These are phyloP conservation scores for Capsella rubella DNA, from an alignment of 441 rosid genomes.

Conservation along the genomic window DNA sequence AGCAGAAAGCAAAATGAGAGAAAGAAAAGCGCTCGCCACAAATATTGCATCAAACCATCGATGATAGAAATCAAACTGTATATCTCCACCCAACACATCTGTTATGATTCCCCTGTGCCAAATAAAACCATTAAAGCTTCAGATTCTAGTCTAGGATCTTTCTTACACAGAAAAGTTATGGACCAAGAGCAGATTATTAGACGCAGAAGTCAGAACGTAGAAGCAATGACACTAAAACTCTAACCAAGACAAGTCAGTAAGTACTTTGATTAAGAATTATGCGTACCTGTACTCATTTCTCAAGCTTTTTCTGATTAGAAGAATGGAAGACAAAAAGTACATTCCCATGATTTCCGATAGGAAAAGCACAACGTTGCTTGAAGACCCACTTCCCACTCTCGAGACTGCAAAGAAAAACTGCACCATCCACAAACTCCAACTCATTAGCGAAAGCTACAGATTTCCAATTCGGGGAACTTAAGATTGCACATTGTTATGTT, in stretches of 20 bases:
- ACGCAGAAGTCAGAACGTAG: not conserved
- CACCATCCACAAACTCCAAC: slow-evolving; percentile 42
- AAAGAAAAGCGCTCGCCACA: slow-evolving; percentile 98
- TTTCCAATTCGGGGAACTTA: not conserved
- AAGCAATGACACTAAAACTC: not conserved
- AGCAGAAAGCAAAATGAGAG: slow-evolving; percentile 90
- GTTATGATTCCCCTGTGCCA: slow-evolving; percentile 84
- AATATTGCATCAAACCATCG: slow-evolving; percentile 99
- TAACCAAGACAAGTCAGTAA: not conserved
- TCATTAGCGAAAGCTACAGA: slow-evolving; percentile 33
- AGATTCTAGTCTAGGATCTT: not conserved
- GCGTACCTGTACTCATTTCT: slow-evolving; percentile 89
- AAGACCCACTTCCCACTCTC: slow-evolving; percentile 97
- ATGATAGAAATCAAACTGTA: slow-evolving; percentile 98
- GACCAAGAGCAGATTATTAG: not conserved
- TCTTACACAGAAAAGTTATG: not conserved
- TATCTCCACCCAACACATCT: slow-evolving; percentile 96
- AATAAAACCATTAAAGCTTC: not conserved
- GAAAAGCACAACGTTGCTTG: slow-evolving; percentile 97
- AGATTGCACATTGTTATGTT: not conserved
- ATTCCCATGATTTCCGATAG: slow-evolving; percentile 99
- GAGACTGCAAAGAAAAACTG: slow-evolving; percentile 99
- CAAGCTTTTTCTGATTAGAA: slow-evolving; percentile 94
- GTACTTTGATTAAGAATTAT: not conserved
- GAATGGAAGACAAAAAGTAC: slow-evolving; percentile 97